These are phyloP conservation scores for Rhizopogon vesiculosus DNA, from an alignment of 768 basidiomycete genomes.

Conservation along the genomic window DNA sequence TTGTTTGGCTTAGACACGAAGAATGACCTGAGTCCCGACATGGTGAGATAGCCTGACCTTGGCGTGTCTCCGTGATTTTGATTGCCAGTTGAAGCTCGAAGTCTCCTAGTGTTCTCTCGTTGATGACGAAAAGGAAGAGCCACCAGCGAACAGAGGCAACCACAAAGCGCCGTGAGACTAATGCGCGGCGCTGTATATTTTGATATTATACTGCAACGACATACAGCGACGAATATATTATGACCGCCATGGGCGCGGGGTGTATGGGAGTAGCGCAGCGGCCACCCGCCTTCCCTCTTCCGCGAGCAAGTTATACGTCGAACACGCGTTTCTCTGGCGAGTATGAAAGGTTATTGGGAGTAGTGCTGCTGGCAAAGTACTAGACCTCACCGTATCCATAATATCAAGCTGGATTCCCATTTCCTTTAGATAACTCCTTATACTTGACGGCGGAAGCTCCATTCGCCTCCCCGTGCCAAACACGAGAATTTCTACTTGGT, in stretches of 20 bases:
- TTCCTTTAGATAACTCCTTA: slow-evolving; percentile 64
- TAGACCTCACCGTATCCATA: slow-evolving; percentile 65
- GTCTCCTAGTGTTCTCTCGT: no score
- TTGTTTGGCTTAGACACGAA: no score
- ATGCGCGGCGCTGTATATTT: no score
- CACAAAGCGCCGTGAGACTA: no score
- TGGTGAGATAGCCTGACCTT: no score
- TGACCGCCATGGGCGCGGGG: slow-evolving; percentile 3
- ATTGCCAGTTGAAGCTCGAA: no score
- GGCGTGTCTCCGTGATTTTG: no score
- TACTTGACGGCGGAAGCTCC: slow-evolving; percentile 59
- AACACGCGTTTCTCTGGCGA: slow-evolving; percentile 80
- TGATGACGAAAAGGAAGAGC: no score
- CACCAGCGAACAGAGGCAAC: no score
- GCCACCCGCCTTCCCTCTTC: slow-evolving; percentile 94
- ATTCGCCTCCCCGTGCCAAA: slow-evolving; percentile 81
- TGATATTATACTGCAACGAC: no score
- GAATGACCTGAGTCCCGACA: no score
- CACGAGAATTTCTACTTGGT: slow-evolving; percentile 71
- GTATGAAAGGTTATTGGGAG: not conserved
- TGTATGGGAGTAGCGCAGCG: slow-evolving; percentile 78
- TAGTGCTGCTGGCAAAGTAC: not conserved
- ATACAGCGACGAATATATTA: no score
- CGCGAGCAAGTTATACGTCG: slow-evolving; percentile 89
- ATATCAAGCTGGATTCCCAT: slow-evolving; percentile 87